Percentiles rank a stretch among this genome's conserved stretches.
phyloP scores from a whole-genome alignment of 768 basidiomycete species.

The Amylocystis lapponica region DNA sequence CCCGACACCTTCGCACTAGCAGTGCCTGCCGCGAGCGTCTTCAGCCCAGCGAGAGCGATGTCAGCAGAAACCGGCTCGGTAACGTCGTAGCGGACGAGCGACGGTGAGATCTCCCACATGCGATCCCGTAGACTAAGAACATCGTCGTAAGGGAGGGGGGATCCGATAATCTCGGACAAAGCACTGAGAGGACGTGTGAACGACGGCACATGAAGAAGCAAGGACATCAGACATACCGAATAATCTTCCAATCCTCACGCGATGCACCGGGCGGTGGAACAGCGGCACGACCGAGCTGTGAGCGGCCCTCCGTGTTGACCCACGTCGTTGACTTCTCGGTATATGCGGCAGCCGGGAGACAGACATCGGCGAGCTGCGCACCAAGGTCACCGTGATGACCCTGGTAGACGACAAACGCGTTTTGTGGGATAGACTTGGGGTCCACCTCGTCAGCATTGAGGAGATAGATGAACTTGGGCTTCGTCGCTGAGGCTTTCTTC shows the following conservation, averaged over 20 bases:
- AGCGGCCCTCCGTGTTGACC: constrained; percentile 95
- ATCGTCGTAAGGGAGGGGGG: constrained; percentile 85
- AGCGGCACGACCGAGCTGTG: constrained; percentile 86
- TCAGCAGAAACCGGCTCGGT: constrained; percentile 73
- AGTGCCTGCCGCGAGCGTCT: constrained; percentile 46
- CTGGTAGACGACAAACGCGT: constrained; percentile 98
- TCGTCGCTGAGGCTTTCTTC: constrained; percentile 62
- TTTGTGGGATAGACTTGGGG: constrained; percentile 78
- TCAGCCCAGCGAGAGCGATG: constrained; percentile 66
- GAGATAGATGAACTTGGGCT: constrained; percentile 94
- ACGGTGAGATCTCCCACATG: constrained; percentile 95
- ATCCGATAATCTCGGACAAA: constrained; percentile 79
- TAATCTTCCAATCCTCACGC: constrained; percentile 96
- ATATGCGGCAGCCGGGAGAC: constrained; percentile 88
- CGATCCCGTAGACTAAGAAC: constrained; percentile 79
- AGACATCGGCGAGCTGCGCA: constrained; percentile 95
- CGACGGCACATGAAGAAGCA: not conserved
- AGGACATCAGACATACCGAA: constrained; percentile 51
- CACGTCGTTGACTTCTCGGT: constrained; percentile 90
- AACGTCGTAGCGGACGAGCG: constrained; percentile 79
- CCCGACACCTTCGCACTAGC: constrained; percentile 52
- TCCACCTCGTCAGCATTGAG: constrained; percentile 94
- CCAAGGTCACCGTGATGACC: constrained; percentile 98
- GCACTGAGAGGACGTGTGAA: constrained; percentile 44
- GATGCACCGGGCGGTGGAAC: constrained; percentile 94